Base-by-base conservation (phyloP, 2,329 filamentous ascomycete genomes). In the Blumeriella jaapii region DNA sequence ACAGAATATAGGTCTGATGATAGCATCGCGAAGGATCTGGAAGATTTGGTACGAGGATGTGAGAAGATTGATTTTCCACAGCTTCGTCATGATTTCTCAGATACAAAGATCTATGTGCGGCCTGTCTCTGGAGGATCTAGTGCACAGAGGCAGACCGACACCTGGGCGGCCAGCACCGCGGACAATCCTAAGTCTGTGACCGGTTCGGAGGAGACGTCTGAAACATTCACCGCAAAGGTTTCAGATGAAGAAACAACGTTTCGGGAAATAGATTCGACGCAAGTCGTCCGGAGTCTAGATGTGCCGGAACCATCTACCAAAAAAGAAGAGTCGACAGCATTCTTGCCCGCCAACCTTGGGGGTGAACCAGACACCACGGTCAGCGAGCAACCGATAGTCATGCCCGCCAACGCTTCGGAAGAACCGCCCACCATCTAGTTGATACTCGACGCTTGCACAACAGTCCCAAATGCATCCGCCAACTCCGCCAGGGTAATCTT, bases 391-490 rank as follows among this genome's bases (percentile, higher is more conserved):
- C 20, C 11, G 20, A 22, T 22, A 22, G 11, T 6, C 11, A 6
- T 22, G 6, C 6, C 6, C 6, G 11, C 20, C 20, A 22, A 24
- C 5, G 11, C 4, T 19, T 24, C 10, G 9, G 7, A 18, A 29
- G 15, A 19, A 10, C 15, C 20, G 15, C 11, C 6, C 2, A 9
- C 10, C 5, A 7, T 10, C 38, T 36, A 49, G 20, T 42, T 44
- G n/a, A 53, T 49, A 42, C 62, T 61, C 5, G 29, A 37, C 11
- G 30, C 34, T 24, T 43, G 42, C 1, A 79, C 59, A 5, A 80
- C 60, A 0, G 72, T 79, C 1, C 63, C 76, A 55, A 80, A 78
- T 1, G 62, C 68, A 63, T 82, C 77, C 0, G 50, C 71, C 51
- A 82, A 57, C 55, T 81, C 76, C 5, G 62, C 61, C 45, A 82